Evolutionary conservation across 1,139 yeast genomes (phyloP).

Genomic region (Diutina scorzettiae): DNA sequence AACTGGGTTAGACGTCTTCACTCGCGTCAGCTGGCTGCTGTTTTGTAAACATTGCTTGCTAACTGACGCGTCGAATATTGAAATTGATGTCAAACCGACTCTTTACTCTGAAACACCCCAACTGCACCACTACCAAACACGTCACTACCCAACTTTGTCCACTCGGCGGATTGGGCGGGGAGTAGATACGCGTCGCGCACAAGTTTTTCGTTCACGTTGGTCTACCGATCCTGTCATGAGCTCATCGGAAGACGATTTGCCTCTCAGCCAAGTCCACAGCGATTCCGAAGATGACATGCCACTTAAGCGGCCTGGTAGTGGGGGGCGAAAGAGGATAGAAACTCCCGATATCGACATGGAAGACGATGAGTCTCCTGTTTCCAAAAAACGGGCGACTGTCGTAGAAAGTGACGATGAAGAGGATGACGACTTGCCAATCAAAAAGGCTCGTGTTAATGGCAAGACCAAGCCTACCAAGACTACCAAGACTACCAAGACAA

Average conservation of each 20-base stretch:
- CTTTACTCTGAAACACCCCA: too few species aligned
- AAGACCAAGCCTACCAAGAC: neutral
- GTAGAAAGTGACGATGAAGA: neutral
- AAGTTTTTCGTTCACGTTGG: too few species aligned
- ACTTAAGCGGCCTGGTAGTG: neutral
- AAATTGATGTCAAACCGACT: too few species aligned
- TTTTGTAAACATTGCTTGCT: too few species aligned
- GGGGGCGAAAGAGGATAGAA: neutral
- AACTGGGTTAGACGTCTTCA: too few species aligned
- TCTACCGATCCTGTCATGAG: too few species aligned
- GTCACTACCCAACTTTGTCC: too few species aligned
- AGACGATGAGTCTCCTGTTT: neutral
- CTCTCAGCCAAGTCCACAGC: conserved; percentile 2
- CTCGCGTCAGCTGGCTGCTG: too few species aligned
- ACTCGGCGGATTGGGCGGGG: too few species aligned
- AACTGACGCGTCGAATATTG: too few species aligned
- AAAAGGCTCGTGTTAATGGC: neutral
- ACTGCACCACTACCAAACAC: too few species aligned
- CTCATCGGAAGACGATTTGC: conserved; percentile 5
- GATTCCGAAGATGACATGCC: conserved; percentile 2
- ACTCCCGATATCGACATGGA: neutral
- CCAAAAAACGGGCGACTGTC: neutral
- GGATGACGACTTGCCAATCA: neutral
- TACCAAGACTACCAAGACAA: neutral
- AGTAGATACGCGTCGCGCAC: too few species aligned